Base-by-base conservation (phyloP, 2,329 filamentous ascomycete species). In the Cladosporium sp. region DNA sequence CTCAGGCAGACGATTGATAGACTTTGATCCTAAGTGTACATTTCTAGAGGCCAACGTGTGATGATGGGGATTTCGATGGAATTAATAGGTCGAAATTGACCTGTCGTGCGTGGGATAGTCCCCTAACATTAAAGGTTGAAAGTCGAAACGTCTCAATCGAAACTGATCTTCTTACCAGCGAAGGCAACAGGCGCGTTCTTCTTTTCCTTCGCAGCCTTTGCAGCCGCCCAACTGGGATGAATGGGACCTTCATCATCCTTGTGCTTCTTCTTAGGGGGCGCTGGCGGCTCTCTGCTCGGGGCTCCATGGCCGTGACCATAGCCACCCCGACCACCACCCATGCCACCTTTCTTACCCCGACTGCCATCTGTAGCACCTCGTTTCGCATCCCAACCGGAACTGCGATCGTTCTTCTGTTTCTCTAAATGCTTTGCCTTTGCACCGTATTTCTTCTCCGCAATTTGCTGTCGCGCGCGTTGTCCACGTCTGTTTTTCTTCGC, bases 401-500 rank as follows among this genome's bases (percentile, higher is more conserved):
- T 75, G 38, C 75, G 69, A 36, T 62, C 60, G 24, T 55, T 57
- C 43, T 64, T 58, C 53, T 71, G 61, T 9, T 75, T 73, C 38
- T 83, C 66, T 3, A 84, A 43, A 61, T 90, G 87, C 58, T 84
- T 86, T 1, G 88, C 89, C 55, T 79, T 77, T 12, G 77, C 74
- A 43, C 87, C 87, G 65, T 78, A 92, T 64, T 91, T 92, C 71
- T 88, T 85, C 72, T 92, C 88, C 74, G 83, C 87, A 52, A 93
- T 86, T 19, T 83, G 80, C 64, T 88, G 86, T 7, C 88, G 80
- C n/a, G 85, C 86, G 38, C 83, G 79, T 69, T 95, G 88, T 3
- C 88, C 88, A 41, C 82, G 77, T 18, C 86, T 78, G 61, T 92
- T 91, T 69, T 90, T 91, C 59, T 82, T 81, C 0, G 76, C 69